These are phyloP conservation scores for Monosporascus cannonballus DNA, from an alignment of 2,329 filamentous ascomycete species.

Conservation along the genomic window DNA sequence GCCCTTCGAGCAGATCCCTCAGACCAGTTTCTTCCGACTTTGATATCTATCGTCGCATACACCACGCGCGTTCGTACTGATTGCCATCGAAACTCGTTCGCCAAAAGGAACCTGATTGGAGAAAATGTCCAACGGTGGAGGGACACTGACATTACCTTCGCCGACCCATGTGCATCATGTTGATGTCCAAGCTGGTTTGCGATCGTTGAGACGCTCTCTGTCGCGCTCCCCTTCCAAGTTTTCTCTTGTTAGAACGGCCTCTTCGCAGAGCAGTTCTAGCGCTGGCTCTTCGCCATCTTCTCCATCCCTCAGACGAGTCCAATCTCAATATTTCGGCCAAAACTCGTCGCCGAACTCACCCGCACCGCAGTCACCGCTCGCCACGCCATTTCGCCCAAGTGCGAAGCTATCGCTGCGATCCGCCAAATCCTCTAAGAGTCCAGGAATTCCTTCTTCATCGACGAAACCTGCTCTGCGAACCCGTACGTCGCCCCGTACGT, in stretches of 20 bases:
- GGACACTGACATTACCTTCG: slow-evolving; percentile 76
- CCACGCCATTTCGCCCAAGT: slow-evolving; percentile 60
- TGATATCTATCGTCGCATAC: not conserved
- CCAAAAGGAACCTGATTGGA: not conserved
- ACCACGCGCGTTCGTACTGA: slow-evolving; percentile 1
- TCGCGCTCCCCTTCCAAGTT: slow-evolving; percentile 95
- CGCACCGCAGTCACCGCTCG: slow-evolving; percentile 41
- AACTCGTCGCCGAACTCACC: slow-evolving; percentile 32
- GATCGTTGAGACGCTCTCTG: slow-evolving; percentile 78
- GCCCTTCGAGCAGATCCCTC: slow-evolving; percentile 1
- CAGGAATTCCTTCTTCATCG: slow-evolving; percentile 33
- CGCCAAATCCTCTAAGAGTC: slow-evolving; percentile 49
- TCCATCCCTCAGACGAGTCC: slow-evolving; percentile 33
- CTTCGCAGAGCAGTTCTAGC: slow-evolving; percentile 41
- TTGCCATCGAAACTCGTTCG: not conserved
- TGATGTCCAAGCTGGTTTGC: slow-evolving; percentile 69
- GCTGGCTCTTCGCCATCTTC: slow-evolving; percentile 45
- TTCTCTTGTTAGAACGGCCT: slow-evolving; percentile 48
- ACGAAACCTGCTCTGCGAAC: slow-evolving; percentile 52
- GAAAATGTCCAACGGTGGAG: slow-evolving; percentile 37
- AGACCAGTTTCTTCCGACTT: not conserved
- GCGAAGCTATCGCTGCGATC: slow-evolving; percentile 62
- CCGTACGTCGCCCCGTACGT: slow-evolving; percentile 48
- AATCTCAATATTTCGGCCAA: slow-evolving; percentile 44
- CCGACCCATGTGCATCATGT: slow-evolving; percentile 78